Evolutionary conservation across 306 rosid species (phyloP), one percentile per base, ranked within the genome.

Genomic region (Prunus armeniaca): DNA sequence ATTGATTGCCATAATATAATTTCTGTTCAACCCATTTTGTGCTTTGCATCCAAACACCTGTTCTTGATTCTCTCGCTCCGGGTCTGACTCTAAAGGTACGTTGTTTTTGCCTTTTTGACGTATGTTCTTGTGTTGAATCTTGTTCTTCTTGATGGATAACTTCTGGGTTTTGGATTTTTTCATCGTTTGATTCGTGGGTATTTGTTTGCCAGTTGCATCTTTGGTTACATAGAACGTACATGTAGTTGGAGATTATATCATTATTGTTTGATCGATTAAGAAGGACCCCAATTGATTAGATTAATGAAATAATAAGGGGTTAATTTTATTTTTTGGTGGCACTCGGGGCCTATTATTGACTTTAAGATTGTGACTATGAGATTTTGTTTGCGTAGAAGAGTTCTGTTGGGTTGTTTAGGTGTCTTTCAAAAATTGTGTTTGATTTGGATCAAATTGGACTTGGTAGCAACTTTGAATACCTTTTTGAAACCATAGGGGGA

Each of bases 61-160:
- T 56, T 56, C 62, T 56, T 38, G 22, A 32, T 72, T 38, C 22
- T 71, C 25, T 34, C 52, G 50, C 18, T 22, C 28, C 12, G 2
- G 2, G 25, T 71, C 61, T 45, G 15, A 22, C 28, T 45, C 19
- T 73, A 24, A 28, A 62, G 76, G 76, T 73, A 58, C 41, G 58
- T 34, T 9, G 7, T 72, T 43, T 41, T 52, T 58, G 19, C 38
- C 25, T 72, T 8, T 34, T 34, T 64, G 20, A 27, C 19, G 49
- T 34, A 14, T 65, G 10, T 64, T 65, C 25, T 34, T 65, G 43
- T 20, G 56, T 73, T 73, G 67, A 73, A 73, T 73, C 47, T 73
- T 58, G 67, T 22, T 72, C 5, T 73, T 56, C 67, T 65, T 17
- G 69, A 32, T 65, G 69, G 47, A 25, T 58, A 67, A 58, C 60